Evolutionary conservation across 805 yeast genomes (phyloP).

Genomic region (Hanseniaspora hatyaiensis): DNA sequence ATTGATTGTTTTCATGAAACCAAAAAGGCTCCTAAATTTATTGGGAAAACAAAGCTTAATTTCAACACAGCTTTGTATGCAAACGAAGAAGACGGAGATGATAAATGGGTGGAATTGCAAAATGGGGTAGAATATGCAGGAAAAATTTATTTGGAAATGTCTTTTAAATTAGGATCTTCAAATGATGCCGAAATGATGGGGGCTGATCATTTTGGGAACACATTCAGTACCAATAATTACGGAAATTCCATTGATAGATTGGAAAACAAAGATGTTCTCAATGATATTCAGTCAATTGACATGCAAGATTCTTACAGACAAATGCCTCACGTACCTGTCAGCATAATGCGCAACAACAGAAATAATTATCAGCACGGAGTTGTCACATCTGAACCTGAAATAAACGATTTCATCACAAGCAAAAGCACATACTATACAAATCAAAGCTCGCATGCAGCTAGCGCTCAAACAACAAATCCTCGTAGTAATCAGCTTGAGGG

Average conservation of each 20-base stretch:
- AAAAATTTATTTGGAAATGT: constrained; percentile 77
- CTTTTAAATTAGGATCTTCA: constrained; percentile 54
- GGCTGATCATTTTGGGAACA: constrained; percentile 9
- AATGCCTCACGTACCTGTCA: constrained; percentile 28
- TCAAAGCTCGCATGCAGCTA: neutral
- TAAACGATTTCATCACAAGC: neutral
- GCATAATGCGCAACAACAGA: constrained; percentile 11
- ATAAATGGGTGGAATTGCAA: constrained; percentile 67
- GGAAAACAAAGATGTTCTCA: constrained; percentile 4
- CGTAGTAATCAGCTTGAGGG: too few species aligned
- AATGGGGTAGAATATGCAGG: constrained; percentile 73
- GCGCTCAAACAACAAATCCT: neutral
- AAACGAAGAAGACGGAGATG: constrained; percentile 62
- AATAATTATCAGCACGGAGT: constrained; percentile 3
- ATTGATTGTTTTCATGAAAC: constrained; percentile 69
- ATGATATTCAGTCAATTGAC: constrained; percentile 21
- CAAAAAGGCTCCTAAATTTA: constrained; percentile 72
- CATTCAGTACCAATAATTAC: constrained; percentile 1
- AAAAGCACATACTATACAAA: neutral
- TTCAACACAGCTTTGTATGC: constrained; percentile 60
- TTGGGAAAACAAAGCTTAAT: constrained; percentile 73
- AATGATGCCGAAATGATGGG: constrained; percentile 12
- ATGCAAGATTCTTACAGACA: constrained; percentile 26
- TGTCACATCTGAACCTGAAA: constrained; percentile 11
- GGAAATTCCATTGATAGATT: neutral